These are phyloP conservation scores for Neurospora sp. DNA, from an alignment of 495 filamentous ascomycete genomes.

Conservation along the genomic window DNA sequence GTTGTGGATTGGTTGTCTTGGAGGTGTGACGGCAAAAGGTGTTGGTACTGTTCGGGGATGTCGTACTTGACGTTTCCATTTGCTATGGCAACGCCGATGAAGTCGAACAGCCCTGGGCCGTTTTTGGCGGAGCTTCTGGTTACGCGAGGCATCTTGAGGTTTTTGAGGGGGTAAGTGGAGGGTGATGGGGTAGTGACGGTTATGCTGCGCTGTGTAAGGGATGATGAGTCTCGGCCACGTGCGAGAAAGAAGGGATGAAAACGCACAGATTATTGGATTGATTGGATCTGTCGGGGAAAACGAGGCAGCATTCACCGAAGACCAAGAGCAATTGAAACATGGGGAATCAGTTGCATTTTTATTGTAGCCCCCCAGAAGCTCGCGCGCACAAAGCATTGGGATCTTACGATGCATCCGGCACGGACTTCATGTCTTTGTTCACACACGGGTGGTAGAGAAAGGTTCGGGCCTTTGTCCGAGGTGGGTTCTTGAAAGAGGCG, in stretches of 20 bases:
- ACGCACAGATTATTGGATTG: neutral
- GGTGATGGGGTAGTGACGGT: neutral
- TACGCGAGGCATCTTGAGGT: neutral
- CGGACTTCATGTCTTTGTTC: neutral
- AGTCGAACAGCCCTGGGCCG: neutral
- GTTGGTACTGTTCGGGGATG: neutral
- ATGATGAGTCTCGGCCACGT: neutral
- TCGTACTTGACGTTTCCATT: neutral
- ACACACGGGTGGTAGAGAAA: neutral
- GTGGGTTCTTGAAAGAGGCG: neutral
- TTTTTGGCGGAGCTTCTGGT: neutral
- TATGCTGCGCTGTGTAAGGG: neutral
- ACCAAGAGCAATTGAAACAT: neutral
- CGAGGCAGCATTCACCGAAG: neutral
- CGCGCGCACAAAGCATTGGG: neutral
- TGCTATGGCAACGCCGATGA: neutral
- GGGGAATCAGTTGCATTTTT: neutral
- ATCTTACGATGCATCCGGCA: neutral
- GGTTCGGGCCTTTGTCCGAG: neutral
- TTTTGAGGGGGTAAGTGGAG: neutral
- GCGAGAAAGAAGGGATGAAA: neutral
- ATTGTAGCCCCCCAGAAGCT: neutral
- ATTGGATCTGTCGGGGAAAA: neutral
- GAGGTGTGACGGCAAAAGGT: neutral
- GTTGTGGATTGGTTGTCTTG: neutral